Evolutionary conservation across 2,329 filamentous ascomycete genomes (phyloP).

Genomic region (Hyphodiscus sp.): DNA sequence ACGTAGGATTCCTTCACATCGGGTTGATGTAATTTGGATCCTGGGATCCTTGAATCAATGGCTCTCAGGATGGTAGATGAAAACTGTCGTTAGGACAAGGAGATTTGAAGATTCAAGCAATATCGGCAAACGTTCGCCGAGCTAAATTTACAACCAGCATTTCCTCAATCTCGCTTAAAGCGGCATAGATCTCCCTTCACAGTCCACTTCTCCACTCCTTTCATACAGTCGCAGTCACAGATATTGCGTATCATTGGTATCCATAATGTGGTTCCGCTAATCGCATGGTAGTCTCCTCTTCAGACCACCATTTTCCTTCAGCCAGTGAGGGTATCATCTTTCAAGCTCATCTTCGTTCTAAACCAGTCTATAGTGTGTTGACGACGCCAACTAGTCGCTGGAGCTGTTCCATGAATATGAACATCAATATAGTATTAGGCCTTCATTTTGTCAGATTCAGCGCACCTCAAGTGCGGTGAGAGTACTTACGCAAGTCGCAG

Average conservation of each 20-base stretch:
- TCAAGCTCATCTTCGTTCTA: background rate
- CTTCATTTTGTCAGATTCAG: conserved; percentile 22
- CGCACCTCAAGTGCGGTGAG: background rate
- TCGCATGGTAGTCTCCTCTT: no score
- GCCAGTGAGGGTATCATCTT: background rate
- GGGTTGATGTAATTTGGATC: no score
- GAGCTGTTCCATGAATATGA: conserved; percentile 41
- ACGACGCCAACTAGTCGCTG: conserved; percentile 26
- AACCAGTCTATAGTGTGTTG: conserved; percentile 6
- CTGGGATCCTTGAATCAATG: no score
- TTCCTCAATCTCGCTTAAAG: background rate
- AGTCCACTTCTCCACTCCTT: background rate
- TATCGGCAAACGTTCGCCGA: background rate
- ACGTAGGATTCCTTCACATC: no score
- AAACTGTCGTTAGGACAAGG: background rate
- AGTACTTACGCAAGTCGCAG: conserved; percentile 35
- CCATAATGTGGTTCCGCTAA: no score
- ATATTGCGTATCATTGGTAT: no score
- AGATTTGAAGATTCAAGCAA: background rate
- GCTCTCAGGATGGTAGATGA: no score
- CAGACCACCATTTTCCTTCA: background rate
- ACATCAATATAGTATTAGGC: conserved; percentile 40
- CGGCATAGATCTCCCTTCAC: background rate
- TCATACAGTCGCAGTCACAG: background rate
- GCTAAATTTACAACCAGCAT: no score